Percentiles rank a stretch among this genome's conserved stretches.
These are phyloP conservation scores for Exophiala mesophila DNA, from an alignment of 2,329 filamentous ascomycete genomes.

Conservation along the genomic window DNA sequence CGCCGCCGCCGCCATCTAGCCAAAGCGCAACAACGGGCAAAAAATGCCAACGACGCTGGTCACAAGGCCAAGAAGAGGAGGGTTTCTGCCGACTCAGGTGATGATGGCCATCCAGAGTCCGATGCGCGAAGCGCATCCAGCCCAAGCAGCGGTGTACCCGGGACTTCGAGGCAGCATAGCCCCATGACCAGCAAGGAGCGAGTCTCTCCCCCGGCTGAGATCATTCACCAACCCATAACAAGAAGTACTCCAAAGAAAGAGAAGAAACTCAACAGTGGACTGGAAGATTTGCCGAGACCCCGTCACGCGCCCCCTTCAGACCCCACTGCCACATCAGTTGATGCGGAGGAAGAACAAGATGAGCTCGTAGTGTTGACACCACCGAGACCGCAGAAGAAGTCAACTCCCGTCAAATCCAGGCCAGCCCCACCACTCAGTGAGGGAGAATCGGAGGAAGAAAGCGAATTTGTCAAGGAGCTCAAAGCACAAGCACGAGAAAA, in stretches of 20 bases:
- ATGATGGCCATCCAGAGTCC: slow-evolving; percentile 27
- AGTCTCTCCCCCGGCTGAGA: not conserved
- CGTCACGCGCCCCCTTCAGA: slow-evolving; percentile 1
- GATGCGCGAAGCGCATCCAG: slow-evolving; percentile 3
- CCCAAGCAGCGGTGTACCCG: not conserved
- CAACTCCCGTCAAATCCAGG: slow-evolving; percentile 1
- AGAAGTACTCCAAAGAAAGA: slow-evolving; percentile 17
- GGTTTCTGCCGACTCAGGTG: slow-evolving; percentile 29
- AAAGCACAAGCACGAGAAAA: slow-evolving; percentile 40
- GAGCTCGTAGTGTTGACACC: slow-evolving; percentile 13
- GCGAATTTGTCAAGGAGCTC: slow-evolving; percentile 40
- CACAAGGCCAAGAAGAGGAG: slow-evolving; percentile 31
- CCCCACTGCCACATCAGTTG: slow-evolving; percentile 1
- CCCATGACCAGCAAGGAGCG: not conserved
- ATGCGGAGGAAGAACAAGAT: slow-evolving; percentile 15
- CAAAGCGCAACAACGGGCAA: slow-evolving; percentile 28
- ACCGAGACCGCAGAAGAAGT: slow-evolving; percentile 2
- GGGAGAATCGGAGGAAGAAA: slow-evolving; percentile 26
- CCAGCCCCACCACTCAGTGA: slow-evolving; percentile 5
- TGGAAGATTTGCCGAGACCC: slow-evolving; percentile 2
- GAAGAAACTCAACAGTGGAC: slow-evolving; percentile 3
- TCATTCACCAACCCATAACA: slow-evolving; percentile 6
- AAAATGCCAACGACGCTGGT: slow-evolving; percentile 18
- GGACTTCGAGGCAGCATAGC: no score
- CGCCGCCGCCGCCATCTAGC: slow-evolving; percentile 32